Percentiles rank a stretch among this genome's conserved stretches.
Evolutionary conservation across 2,329 filamentous ascomycete genomes (phyloP).

Genomic region (Colletotrichum melonis): DNA sequence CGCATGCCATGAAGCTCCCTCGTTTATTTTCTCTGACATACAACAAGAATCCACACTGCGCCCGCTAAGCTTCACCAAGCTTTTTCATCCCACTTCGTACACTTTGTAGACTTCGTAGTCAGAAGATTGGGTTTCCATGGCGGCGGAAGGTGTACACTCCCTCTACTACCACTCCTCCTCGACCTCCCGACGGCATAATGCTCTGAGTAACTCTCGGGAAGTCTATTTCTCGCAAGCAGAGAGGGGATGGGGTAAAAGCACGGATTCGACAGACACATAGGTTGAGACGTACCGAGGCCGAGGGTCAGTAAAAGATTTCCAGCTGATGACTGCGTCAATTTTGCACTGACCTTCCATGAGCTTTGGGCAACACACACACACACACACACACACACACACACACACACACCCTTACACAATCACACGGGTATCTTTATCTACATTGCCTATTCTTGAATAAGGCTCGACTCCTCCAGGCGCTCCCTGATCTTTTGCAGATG

Average conservation of each 20-base stretch:
- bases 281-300: background rate
- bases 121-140: background rate
- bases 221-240: background rate
- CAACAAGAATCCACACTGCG: background rate
- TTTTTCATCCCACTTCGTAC: background rate
- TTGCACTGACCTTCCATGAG: background rate
- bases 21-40: background rate
- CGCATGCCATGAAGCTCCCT: background rate
- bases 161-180: background rate
- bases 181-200: background rate
- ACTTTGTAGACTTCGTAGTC: background rate
- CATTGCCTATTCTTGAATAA: background rate
- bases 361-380: background rate
- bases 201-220: conserved; percentile 8
- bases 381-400: too few relatives aligned
- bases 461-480: background rate
- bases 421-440: background rate
- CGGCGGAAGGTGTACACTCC: background rate
- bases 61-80: background rate
- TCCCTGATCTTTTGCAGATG: too few relatives aligned
- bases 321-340: background rate
- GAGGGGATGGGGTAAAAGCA: background rate
- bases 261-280: background rate
- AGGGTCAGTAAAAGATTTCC: background rate
- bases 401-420: too few relatives aligned